These are phyloP conservation scores for Thuja plicata DNA, from an alignment of 83 land plant genomes.

Conservation along the genomic window DNA sequence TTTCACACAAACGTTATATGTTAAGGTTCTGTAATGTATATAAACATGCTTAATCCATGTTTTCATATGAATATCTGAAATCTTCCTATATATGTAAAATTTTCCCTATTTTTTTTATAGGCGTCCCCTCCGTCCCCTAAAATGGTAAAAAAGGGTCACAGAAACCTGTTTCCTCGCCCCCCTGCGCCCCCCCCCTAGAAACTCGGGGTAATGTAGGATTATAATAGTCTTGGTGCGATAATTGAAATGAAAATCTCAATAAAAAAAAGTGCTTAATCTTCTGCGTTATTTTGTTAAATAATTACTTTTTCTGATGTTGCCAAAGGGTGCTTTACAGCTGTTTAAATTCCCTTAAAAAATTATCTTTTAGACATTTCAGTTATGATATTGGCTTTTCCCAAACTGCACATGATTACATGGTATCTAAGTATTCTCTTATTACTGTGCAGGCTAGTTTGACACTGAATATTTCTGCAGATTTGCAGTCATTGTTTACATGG, in stretches of 20 bases:
- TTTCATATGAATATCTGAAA: no score
- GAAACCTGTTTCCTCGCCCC: no score
- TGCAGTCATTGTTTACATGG: constrained; percentile 75
- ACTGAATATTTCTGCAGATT: constrained; percentile 58
- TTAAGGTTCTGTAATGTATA: no score
- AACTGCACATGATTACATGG: not conserved
- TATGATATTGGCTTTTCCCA: not conserved
- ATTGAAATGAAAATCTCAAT: not conserved
- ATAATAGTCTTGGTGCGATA: not conserved
- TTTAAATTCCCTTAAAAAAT: not conserved
- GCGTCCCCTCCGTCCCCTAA: no score
- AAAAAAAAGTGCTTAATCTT: not conserved
- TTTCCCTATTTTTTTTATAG: no score
- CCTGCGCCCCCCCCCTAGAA: no score
- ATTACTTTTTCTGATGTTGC: no score
- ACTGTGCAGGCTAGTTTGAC: constrained; percentile 53
- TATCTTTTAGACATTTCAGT: not conserved
- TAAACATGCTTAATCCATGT: no score
- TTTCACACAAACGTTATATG: no score
- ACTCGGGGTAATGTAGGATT: not conserved
- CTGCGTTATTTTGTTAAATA: not conserved
- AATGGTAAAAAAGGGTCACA: no score
- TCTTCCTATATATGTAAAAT: no score
- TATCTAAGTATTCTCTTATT: not conserved
- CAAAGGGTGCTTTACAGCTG: not conserved